Evolutionary conservation across 495 filamentous ascomycete species (phyloP), one percentile per base, ranked within the genome.

Genomic region (Hypoxylon subgilvum): DNA sequence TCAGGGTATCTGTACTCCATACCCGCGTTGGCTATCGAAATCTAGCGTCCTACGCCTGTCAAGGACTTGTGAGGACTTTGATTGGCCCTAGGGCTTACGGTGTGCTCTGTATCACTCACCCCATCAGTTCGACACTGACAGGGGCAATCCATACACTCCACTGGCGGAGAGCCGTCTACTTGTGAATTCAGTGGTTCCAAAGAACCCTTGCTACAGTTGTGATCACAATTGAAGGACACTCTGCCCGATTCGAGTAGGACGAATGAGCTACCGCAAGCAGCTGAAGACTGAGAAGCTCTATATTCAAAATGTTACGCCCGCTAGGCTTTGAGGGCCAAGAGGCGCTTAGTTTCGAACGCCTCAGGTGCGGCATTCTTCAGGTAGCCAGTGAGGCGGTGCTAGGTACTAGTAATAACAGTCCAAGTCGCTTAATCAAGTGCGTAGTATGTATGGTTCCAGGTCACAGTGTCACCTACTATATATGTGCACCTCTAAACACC

Each of bases 401-500:
- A 48, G 36, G 32, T 36, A 44, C 50, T 49, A 47, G 31, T 49
- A 49, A 43, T 40, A 54, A 42, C 39, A 17, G 10, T 51, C 44
- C 32, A 63, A 52, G 49, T 52, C 52, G 47, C 53, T 57, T n/a
- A n/a, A n/a, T n/a, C 47, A 57, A 43, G 25, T 36, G n/a, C 16
- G 9, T 17, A 17, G 18, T 17, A 23, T n/a, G 34, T 38, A 45
- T 36, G 31, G 61, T 58, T 64, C 61, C 54, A 58, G 53, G 53
- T 55, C 43, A 52, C 61, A 58, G 61, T 64, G 61, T 64, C 61
- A 64, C 61, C 61, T 64, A 54, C 61, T 64, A 18, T 49, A 58
- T 52, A 27, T 39, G 55, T 59, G 38, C 35, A 56, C 28, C n/a
- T 36, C 30, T 19, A 7, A 9, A 50, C 34, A 48, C 38, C 39